Evolutionary conservation across 2,329 filamentous ascomycete genomes (phyloP), one percentile per base, ranked within the genome.

Genomic region (Orbilia oligospora): DNA sequence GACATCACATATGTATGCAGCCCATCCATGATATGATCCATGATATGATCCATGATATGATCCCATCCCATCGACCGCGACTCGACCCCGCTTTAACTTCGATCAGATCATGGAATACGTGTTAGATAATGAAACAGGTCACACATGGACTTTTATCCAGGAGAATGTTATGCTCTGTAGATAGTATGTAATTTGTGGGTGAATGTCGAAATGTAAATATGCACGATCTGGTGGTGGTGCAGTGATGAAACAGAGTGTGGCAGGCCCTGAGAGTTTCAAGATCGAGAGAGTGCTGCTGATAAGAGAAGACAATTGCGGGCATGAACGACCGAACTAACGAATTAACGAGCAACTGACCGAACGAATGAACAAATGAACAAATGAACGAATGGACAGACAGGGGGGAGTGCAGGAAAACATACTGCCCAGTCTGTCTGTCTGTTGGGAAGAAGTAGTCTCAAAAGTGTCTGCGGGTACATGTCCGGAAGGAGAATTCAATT

Each of bases 201-300:
- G 5, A 20, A 46, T 9, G 10, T 20, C 10, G n/a, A n/a, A 20
- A 6, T 46, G n/a, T 20, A 41, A 41, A n/a, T 41, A 41, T 41
- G 38, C 12, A 16, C 2, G 38, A 1, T 4, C 2, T 41, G 38
- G 14, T 20, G 44, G 44, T 46, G 44, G 44, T 46, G 44, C 44
- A 20, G 44, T 20, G 44, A 8, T 46, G 44, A 46, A 46, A 46
- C 44, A 46, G 44, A 46, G 44, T 46, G 44, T 46, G 44, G 44
- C n/a, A 18, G 44, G 8, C 44, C 44, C 44, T 46, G 44, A 46
- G 44, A 46, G 44, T 46, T 46, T 46, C 44, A 46, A 46, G 44
- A 46, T 46, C n/a, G n/a, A 4, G 27, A 36, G 33, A 44, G 38
- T 44, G 38, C 38, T 44, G 38, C 38, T n/a, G 38, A 44, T 44